A percentile compares a stretch with the other conserved stretches of the same genome.
phyloP scores from a whole-genome alignment of 2,329 filamentous ascomycete genomes.

The Aspergillus novoparasiticus region DNA sequence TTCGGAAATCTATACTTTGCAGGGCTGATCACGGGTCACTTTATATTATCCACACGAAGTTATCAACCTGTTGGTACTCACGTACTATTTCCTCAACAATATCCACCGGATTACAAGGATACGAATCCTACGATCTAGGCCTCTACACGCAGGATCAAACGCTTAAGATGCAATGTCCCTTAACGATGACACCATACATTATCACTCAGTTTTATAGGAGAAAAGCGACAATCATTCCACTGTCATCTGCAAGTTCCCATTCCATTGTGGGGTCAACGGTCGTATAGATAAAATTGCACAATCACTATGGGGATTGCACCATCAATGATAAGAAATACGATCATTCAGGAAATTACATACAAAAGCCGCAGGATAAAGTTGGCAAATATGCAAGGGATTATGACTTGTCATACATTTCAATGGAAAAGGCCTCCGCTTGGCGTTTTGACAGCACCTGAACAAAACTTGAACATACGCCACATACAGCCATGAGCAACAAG shows the following conservation, averaged over 20 bases:
- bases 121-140: neutral
- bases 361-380: neutral
- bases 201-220: neutral
- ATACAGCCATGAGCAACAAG: neutral
- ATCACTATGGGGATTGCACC: neutral
- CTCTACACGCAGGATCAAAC: neutral
- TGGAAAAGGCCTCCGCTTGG: neutral
- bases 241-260: neutral
- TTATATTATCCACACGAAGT: neutral
- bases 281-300: neutral
- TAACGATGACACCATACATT: neutral
- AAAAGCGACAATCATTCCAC: neutral
- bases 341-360: neutral
- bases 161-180: neutral
- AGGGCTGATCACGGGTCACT: neutral
- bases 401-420: neutral
- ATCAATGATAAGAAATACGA: neutral
- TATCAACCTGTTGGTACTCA: neutral
- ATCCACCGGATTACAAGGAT: neutral
- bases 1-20: too few relatives aligned
- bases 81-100: neutral
- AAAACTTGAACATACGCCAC: neutral
- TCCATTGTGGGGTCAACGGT: neutral
- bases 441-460: neutral
- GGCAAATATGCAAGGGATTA: neutral